Evolutionary conservation across 768 basidiomycete genomes (phyloP), one percentile per base, ranked within the genome.

Genomic region (Phylloporus sp.): DNA sequence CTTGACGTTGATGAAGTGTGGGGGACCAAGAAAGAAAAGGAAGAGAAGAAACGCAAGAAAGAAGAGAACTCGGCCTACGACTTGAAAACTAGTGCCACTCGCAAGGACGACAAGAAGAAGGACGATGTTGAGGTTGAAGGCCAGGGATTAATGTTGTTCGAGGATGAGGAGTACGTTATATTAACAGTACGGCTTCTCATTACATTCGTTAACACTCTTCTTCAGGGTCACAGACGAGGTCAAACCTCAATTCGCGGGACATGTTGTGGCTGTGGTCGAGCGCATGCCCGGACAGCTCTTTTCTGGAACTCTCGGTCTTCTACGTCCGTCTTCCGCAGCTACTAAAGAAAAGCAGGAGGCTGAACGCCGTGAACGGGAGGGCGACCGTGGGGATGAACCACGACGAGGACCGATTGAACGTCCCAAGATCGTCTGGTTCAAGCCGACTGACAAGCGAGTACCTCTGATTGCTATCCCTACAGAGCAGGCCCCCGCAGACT

Each of bases 21-120:
- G 91, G 88, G 90, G 9, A 97, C 97, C 6, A 99, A 99, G 80
- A 99, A 99, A 73, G 97, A 99, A 75, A 99, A 99, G 74, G 97
- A 98, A 70, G 97, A 98, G 76, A 99, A 99, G 86, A 98, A 99
- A 77, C 81, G 95, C 65, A 98, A 98, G 76, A 99, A 99, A 81
- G 97, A 98, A 73, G 97, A 98, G 73, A 97, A 95, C 66, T 86
- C 93, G 26, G 91, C 94, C 0, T 97, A 94, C 69, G 95, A 98
- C 63, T 66, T 86, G 49, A 91, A 86, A 69, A 77, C 84, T 6
- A 76, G 73, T 38, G 80, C 76, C 31, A 87, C 85, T 53, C 82
- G 91, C 60, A 94, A 91, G 73, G 91, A 94, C 63, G 95, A 98
- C 76, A 99, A 99, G 84, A 98, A 98, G 81, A 97, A 97, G 75